A percentile compares a stretch with the other conserved stretches of the same genome.
These are phyloP conservation scores for Lizonia empirigonia DNA, from an alignment of 2,329 filamentous ascomycete species.

Conservation along the genomic window DNA sequence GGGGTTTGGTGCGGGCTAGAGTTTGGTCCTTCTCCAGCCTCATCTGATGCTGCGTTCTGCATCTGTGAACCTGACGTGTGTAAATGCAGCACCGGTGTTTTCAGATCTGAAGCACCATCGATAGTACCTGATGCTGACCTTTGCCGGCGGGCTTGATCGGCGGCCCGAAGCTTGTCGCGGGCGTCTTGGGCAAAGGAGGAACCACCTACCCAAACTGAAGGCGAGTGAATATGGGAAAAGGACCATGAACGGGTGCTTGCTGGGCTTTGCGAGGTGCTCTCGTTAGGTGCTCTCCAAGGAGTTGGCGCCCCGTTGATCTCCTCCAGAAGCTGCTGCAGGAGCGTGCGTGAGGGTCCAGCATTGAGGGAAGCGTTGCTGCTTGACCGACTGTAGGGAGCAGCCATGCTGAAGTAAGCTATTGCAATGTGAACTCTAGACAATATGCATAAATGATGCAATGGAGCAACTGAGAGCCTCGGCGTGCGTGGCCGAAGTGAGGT, in stretches of 20 bases:
- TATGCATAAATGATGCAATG: slow-evolving; percentile 27
- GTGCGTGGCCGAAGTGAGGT: slow-evolving; percentile 9
- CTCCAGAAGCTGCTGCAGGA: slow-evolving; percentile 36
- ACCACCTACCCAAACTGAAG: slow-evolving; percentile 30
- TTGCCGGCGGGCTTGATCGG: slow-evolving; percentile 30
- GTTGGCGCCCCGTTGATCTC: slow-evolving; percentile 27
- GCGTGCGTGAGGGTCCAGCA: slow-evolving; percentile 22
- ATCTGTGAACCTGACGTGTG: not conserved
- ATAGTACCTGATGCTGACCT: not conserved
- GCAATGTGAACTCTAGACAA: slow-evolving; percentile 13
- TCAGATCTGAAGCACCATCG: not conserved
- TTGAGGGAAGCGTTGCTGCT: slow-evolving; percentile 7
- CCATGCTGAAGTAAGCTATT: slow-evolving; percentile 32
- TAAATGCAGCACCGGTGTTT: not conserved
- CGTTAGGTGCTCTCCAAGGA: not conserved
- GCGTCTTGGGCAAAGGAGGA: slow-evolving; percentile 29
- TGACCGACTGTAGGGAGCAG: slow-evolving; percentile 27
- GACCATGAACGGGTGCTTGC: not conserved
- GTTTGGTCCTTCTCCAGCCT: not conserved
- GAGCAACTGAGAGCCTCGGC: slow-evolving; percentile 3
- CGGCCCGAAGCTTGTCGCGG: slow-evolving; percentile 29
- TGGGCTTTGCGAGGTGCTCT: not conserved
- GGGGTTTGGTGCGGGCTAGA: not conserved
- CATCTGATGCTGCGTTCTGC: not conserved
- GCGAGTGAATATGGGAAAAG: not conserved